These are phyloP conservation scores for Kwoniella shandongensis DNA, from an alignment of 768 basidiomycete genomes.

Conservation along the genomic window DNA sequence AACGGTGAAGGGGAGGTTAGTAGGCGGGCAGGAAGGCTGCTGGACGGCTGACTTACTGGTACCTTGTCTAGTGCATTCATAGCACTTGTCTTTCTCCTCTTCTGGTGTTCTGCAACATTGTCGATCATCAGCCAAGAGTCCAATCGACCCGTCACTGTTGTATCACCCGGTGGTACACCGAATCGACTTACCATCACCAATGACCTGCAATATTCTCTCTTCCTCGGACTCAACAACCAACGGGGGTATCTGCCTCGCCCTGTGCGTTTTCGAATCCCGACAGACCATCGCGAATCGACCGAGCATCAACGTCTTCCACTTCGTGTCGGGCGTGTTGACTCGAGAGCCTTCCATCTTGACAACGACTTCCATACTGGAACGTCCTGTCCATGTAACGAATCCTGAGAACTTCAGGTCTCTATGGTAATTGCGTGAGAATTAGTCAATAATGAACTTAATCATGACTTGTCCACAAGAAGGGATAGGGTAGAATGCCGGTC, in stretches of 20 bases:
- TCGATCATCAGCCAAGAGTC: no score
- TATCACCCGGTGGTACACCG: constrained; percentile 49
- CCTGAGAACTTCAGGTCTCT: constrained; percentile 71
- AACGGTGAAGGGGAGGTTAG: not conserved
- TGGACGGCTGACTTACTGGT: constrained; percentile 55
- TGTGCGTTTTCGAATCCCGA: constrained; percentile 67
- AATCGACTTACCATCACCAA: constrained; percentile 63
- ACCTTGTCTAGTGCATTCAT: constrained; percentile 67
- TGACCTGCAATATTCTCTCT: constrained; percentile 63
- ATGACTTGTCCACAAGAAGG: not conserved
- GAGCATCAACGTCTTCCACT: constrained; percentile 58
- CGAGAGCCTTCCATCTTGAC: constrained; percentile 74
- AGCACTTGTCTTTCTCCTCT: constrained; percentile 60
- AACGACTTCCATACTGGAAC: constrained; percentile 78
- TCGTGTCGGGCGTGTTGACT: constrained; percentile 45
- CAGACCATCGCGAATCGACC: constrained; percentile 94
- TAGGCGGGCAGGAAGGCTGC: not conserved
- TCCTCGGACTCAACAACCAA: constrained; percentile 64
- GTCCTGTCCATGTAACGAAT: constrained; percentile 75
- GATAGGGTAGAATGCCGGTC: not conserved
- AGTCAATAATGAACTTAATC: no score
- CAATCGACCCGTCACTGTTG: not conserved
- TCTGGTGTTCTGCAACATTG: constrained; percentile 61
- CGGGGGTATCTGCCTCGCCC: constrained; percentile 65
- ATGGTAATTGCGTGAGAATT: not conserved